phyloP scores from a whole-genome alignment of 139 green algal genomes.

The Picochlorum sp. region DNA sequence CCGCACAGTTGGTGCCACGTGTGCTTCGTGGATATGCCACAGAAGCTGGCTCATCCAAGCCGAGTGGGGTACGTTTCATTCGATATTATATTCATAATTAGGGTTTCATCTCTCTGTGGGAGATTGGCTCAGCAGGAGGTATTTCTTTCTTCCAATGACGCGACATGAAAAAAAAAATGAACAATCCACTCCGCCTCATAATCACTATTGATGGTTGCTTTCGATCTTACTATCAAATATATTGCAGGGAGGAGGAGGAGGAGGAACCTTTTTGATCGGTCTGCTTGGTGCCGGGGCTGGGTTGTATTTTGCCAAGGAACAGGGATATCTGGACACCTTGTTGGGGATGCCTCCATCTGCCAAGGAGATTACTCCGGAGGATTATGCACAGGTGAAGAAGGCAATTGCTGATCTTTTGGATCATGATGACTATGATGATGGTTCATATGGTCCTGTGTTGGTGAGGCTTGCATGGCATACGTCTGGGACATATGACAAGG shows the following conservation, averaged over 20 bases:
- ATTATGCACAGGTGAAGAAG: slow-evolving; percentile 63
- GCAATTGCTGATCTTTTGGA: slow-evolving; percentile 63
- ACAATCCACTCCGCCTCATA: too few species aligned
- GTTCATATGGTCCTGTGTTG: slow-evolving; percentile 60
- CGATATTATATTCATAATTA: neutral
- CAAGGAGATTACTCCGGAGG: slow-evolving; percentile 30
- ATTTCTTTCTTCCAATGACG: neutral
- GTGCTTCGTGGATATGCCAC: neutral
- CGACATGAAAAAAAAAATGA: neutral
- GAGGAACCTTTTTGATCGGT: slow-evolving; percentile 15
- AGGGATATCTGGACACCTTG: slow-evolving; percentile 29
- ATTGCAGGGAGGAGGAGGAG: too few species aligned
- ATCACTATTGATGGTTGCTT: too few species aligned
- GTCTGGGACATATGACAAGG: slow-evolving; percentile 73
- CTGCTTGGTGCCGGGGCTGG: slow-evolving; percentile 23
- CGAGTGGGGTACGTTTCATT: neutral
- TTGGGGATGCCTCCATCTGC: slow-evolving; percentile 21
- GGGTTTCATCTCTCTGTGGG: neutral
- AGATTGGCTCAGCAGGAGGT: too few species aligned
- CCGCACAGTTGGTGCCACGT: too few species aligned
- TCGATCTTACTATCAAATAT: too few species aligned
- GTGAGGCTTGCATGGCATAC: slow-evolving; percentile 31
- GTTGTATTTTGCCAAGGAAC: slow-evolving; percentile 38
- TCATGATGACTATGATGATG: slow-evolving; percentile 66
- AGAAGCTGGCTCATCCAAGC: neutral